Evolutionary conservation across 768 basidiomycete species (phyloP).

Genomic region (Rhizopogon roseolus): DNA sequence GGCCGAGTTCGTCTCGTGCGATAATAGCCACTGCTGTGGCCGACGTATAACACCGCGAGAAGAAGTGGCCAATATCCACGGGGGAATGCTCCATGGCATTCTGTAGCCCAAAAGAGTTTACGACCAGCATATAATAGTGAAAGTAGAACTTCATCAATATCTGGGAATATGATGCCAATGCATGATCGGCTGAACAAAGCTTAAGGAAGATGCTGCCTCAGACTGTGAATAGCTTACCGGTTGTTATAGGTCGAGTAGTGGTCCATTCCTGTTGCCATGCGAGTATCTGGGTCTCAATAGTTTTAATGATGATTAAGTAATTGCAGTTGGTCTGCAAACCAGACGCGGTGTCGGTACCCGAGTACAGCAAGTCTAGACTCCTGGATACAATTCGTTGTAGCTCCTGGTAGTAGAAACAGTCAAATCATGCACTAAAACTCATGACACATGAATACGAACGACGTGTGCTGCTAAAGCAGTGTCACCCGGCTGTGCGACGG

Average conservation of each 20-base stretch:
- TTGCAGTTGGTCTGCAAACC: slow-evolving; percentile 84
- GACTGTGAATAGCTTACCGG: slow-evolving; percentile 11
- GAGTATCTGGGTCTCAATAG: slow-evolving; percentile 74
- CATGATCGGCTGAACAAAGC: slow-evolving; percentile 19
- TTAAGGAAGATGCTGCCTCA: slow-evolving; percentile 1
- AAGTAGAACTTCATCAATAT: slow-evolving; percentile 64
- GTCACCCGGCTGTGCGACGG: slow-evolving; percentile 62
- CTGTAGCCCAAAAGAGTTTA: slow-evolving; percentile 96
- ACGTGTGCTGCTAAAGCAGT: slow-evolving; percentile 69
- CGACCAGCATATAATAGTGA: slow-evolving; percentile 80
- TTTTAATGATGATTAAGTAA: slow-evolving; percentile 78
- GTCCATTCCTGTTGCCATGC: slow-evolving; percentile 56
- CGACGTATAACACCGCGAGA: slow-evolving; percentile 68
- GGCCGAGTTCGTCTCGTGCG: slow-evolving; percentile 76
- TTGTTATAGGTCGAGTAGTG: slow-evolving; percentile 9
- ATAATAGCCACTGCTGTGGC: slow-evolving; percentile 68
- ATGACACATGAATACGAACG: slow-evolving; percentile 38
- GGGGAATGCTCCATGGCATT: slow-evolving; percentile 82
- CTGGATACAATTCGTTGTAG: slow-evolving; percentile 87
- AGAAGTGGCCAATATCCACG: slow-evolving; percentile 79
- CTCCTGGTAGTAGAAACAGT: slow-evolving; percentile 42
- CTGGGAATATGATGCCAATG: slow-evolving; percentile 18
- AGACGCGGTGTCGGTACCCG: slow-evolving; percentile 70
- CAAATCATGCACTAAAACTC: background rate
- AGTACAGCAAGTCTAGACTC: slow-evolving; percentile 87